Evolutionary conservation across 2,329 filamentous ascomycete species (phyloP).

Genomic region (Phaeosphaeriaceae sp.): DNA sequence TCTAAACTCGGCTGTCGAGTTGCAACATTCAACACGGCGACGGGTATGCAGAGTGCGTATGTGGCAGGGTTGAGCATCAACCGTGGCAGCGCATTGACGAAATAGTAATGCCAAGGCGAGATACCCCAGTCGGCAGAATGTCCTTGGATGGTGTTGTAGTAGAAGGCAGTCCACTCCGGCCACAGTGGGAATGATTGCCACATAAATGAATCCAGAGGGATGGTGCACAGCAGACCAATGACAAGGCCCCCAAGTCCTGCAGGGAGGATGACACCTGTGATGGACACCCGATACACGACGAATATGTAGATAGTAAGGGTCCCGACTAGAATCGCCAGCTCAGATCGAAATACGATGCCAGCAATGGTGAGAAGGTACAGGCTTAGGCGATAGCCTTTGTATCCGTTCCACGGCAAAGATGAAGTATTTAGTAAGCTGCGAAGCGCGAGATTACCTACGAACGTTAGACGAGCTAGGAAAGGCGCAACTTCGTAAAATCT

Average conservation of each 20-base stretch:
- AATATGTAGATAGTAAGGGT: slow-evolving; percentile 72
- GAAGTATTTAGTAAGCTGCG: slow-evolving; percentile 59
- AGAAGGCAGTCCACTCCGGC: slow-evolving; percentile 89
- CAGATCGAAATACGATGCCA: slow-evolving; percentile 86
- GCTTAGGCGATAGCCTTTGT: slow-evolving; percentile 66
- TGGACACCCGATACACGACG: slow-evolving; percentile 59
- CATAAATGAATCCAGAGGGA: slow-evolving; percentile 88
- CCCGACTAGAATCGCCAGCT: slow-evolving; percentile 81
- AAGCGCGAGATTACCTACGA: slow-evolving; percentile 70
- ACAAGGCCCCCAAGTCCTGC: slow-evolving; percentile 70
- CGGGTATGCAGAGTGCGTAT: slow-evolving; percentile 59
- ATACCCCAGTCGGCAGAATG: slow-evolving; percentile 88
- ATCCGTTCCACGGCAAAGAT: slow-evolving; percentile 43
- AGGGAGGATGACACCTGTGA: slow-evolving; percentile 66
- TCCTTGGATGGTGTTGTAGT: slow-evolving; percentile 87
- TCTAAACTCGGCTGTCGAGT: slow-evolving; percentile 55
- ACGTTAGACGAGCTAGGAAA: neutral
- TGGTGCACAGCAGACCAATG: slow-evolving; percentile 72
- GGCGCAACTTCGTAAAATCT: slow-evolving; percentile 64
- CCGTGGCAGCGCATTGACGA: slow-evolving; percentile 79
- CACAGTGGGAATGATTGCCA: slow-evolving; percentile 82
- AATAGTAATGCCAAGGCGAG: slow-evolving; percentile 86
- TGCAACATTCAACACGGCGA: slow-evolving; percentile 58
- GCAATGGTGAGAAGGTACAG: slow-evolving; percentile 80
- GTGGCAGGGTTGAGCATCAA: slow-evolving; percentile 81